Evolutionary conservation across 257 asterid species (phyloP), one percentile per base, ranked within the genome.

Genomic region (Leptodermis oblonga): DNA sequence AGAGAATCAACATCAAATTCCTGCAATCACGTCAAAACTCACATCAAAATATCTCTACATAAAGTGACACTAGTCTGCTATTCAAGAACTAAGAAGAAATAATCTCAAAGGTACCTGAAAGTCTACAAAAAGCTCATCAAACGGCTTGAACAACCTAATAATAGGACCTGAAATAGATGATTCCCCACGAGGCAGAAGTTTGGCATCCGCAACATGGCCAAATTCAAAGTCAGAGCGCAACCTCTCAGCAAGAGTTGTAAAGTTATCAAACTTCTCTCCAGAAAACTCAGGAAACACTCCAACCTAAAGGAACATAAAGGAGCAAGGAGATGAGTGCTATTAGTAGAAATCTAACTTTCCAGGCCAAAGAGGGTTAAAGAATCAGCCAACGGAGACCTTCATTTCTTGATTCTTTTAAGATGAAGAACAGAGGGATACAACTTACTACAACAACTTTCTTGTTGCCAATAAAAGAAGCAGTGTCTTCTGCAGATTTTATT

Each of bases 111-210:
- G 31, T 82, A 87, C 98, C 96, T 90, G 82, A 66, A 77, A 83
- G 78, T 92, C 97, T 17, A 83, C 86, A 69, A 90, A 78, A 76
- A 88, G 95, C 72, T 92, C 98, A 84, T 92, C 98, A 60, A 92
- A 92, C 54, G 96, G 98, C 85, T 90, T 92, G 77, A 92, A 82
- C 84, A 92, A 73, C 84, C 98, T 80, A 76, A 92, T 88, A 69
- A 81, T 71, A 71, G 97, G 98, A 59, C 90, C 98, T 26, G 82
- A 72, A 67, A 81, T 81, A 18, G 97, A 87, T 56, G 85, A 83
- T 36, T 90, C 96, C 46, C 97, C 98, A 42, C 82, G 93, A 72
- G 97, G 97, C 75, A 92, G 92, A 67, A 82, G 82, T 77, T 88
- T 90, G 69, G 87, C 92, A 81, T 86, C 88, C 68, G 67, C 72